Evolutionary conservation across 345 rosid species (phyloP).

Genomic region (Moricandia moricandioides): DNA sequence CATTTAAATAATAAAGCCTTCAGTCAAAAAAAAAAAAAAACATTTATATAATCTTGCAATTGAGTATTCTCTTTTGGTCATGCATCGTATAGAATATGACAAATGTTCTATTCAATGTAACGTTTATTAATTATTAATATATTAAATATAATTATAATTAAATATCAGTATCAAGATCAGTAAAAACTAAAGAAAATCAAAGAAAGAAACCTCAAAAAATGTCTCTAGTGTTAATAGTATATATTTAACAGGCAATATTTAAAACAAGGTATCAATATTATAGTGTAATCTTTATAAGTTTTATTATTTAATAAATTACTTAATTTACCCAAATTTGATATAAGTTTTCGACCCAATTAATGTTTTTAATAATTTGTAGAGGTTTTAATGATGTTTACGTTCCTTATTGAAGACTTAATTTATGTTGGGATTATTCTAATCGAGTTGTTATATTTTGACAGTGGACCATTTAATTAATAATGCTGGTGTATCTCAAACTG

Average conservation of each 20-base stretch:
- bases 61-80: no score
- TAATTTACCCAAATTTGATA: not conserved
- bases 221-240: no score
- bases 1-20: no score
- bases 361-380: not conserved
- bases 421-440: not conserved
- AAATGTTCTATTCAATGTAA: no score
- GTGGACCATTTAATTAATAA: constrained; percentile 38
- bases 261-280: not conserved
- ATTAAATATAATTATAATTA: no score
- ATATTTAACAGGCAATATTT: not conserved
- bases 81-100: no score
- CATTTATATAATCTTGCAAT: no score
- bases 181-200: no score
- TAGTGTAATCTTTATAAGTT: not conserved
- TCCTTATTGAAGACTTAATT: not conserved
- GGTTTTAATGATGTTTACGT: not conserved
- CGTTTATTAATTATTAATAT: no score
- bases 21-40: no score
- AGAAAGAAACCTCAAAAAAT: no score
- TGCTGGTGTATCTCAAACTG: constrained; percentile 18
- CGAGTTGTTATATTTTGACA: not conserved
- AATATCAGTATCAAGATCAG: no score
- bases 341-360: not conserved
- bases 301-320: not conserved